These are phyloP conservation scores for Fusarium sp. DNA, from an alignment of 2,329 filamentous ascomycete species.

Conservation along the genomic window DNA sequence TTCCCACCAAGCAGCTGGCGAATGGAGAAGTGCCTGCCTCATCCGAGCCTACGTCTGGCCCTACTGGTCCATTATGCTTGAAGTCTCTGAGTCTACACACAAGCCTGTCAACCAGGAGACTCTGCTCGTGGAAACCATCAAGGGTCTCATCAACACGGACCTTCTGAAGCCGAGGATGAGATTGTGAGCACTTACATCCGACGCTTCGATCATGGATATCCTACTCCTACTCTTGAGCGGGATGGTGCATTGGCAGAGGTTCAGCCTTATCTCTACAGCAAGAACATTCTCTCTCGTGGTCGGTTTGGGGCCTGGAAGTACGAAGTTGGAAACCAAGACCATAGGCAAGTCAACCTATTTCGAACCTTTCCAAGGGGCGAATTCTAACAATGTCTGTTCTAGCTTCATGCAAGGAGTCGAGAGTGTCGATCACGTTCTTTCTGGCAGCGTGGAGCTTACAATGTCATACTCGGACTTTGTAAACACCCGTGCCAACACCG, in stretches of 20 bases:
- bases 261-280: conserved; percentile 89
- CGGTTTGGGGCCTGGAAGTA: conserved; percentile 99
- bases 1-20: conserved; percentile 86
- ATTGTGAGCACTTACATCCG: conserved; percentile 99
- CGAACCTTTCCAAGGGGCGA: accelerated
- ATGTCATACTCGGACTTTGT: conserved; percentile 98
- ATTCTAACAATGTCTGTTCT: neutral
- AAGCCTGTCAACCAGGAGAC: conserved; percentile 92
- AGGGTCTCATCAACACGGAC: conserved; percentile 98
- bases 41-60: conserved; percentile 81
- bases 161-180: conserved; percentile 91
- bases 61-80: conserved; percentile 99
- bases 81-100: conserved; percentile 94
- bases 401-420: conserved; percentile 91
- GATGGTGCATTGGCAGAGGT: conserved; percentile 94
- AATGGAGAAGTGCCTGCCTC: conserved; percentile 84
- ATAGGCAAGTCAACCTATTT: conserved; percentile 67
- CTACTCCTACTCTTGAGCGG: conserved; percentile 93
- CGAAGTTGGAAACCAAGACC: conserved; percentile 96
- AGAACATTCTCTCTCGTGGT: conserved; percentile 94
- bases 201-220: conserved; percentile 98
- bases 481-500: conserved; percentile 77
- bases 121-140: conserved; percentile 89
- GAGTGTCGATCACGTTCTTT: conserved; percentile 89
- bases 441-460: conserved; percentile 82